phyloP scores from a whole-genome alignment of 352 stramenopile species.

The Globisporangium viniferum region DNA sequence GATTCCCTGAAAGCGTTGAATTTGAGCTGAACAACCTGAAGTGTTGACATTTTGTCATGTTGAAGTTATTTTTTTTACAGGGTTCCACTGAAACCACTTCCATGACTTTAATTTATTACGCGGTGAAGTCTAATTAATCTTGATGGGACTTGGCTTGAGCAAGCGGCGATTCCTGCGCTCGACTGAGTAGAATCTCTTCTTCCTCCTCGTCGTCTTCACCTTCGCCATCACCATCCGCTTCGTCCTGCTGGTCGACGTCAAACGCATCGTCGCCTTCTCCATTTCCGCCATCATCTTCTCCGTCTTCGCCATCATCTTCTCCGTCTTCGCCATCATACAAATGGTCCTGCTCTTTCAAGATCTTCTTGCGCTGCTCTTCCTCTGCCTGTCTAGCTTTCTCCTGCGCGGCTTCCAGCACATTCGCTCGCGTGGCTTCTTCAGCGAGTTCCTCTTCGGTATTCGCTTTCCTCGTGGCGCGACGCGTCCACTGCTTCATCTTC shows the following conservation, averaged over 20 bases:
- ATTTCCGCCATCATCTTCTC: constrained; percentile 17
- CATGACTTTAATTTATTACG: too few relatives aligned
- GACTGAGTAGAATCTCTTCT: constrained; percentile 13
- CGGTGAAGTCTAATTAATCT: not conserved
- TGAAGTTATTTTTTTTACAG: too few relatives aligned
- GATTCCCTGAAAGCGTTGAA: too few relatives aligned
- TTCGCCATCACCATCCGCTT: constrained; percentile 11
- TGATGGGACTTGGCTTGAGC: constrained; percentile 5
- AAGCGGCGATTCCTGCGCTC: not conserved
- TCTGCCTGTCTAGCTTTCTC: constrained; percentile 37
- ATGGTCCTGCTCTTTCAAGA: constrained; percentile 34
- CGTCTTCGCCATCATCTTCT: constrained; percentile 23
- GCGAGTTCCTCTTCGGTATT: constrained; percentile 22
- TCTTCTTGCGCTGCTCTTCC: constrained; percentile 38
- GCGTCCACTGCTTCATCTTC: constrained; percentile 30
- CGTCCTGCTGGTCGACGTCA: not conserved
- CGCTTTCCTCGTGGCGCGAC: constrained; percentile 30
- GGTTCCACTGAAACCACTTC: too few relatives aligned
- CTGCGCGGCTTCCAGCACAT: constrained; percentile 28
- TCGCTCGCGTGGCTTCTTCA: constrained; percentile 32
- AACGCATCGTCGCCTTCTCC: constrained; percentile 16
- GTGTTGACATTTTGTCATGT: too few relatives aligned
- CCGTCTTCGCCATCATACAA: constrained; percentile 40
- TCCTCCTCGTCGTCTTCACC: constrained; percentile 20
- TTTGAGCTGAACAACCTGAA: too few relatives aligned